These are phyloP conservation scores for Trypanosoma congolense DNA, from an alignment of 208 protist species.

Conservation along the genomic window DNA sequence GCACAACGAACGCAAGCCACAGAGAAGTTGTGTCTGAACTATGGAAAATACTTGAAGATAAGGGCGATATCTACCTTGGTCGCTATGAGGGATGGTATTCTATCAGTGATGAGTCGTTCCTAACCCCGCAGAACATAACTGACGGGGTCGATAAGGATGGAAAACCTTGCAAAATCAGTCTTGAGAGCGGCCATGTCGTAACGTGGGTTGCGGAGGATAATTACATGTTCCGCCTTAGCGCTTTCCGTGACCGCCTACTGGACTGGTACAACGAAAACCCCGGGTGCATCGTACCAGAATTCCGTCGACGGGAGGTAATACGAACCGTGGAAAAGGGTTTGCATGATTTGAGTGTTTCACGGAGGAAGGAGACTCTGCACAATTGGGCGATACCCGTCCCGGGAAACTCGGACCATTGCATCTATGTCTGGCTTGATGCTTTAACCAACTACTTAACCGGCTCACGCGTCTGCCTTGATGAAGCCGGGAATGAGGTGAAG, in stretches of 20 bases:
- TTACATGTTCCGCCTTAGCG: slow-evolving; percentile 97
- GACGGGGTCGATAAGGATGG: slow-evolving; percentile 88
- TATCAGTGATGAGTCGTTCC: slow-evolving; percentile 96
- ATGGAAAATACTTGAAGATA: slow-evolving; percentile 86
- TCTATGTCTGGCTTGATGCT: slow-evolving; percentile 99
- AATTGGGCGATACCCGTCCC: slow-evolving; percentile 98
- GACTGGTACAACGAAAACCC: slow-evolving; percentile 83
- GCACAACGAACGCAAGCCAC: slow-evolving; percentile 94
- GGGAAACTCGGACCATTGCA: slow-evolving; percentile 90
- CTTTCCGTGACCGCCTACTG: slow-evolving; percentile 84
- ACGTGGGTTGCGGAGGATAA: slow-evolving; percentile 97
- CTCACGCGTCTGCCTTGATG: slow-evolving; percentile 35
- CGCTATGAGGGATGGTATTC: slow-evolving; percentile 99
- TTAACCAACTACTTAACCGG: slow-evolving; percentile 98
- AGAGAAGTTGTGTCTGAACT: slow-evolving; percentile 61
- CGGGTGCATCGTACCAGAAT: slow-evolving; percentile 88
- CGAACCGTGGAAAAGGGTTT: slow-evolving; percentile 79
- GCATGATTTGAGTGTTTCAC: slow-evolving; percentile 96
- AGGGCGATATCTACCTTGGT: slow-evolving; percentile 96
- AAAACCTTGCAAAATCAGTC: slow-evolving; percentile 88
- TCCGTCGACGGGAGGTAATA: slow-evolving; percentile 91
- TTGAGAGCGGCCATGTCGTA: slow-evolving; percentile 89
- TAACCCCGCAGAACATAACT: slow-evolving; percentile 71
- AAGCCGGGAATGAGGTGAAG: slow-evolving; percentile 32
- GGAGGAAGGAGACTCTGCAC: slow-evolving; percentile 77